A percentile compares a stretch with the other conserved stretches of the same genome.
Conservation (phyloP, 768 basidiomycete genomes). For the Arthromyces matolae region DNA sequence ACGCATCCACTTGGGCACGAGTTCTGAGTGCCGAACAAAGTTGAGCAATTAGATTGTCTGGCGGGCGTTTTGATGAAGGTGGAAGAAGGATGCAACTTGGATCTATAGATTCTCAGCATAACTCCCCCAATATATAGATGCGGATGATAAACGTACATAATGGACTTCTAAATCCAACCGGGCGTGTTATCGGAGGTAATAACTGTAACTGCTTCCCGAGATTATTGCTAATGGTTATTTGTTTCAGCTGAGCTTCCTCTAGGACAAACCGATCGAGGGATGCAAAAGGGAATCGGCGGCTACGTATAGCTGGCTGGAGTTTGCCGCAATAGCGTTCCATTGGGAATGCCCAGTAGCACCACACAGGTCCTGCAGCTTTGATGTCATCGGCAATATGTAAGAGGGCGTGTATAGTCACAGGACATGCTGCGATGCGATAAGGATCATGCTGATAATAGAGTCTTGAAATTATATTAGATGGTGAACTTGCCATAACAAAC, state of each 20-base stretch:
- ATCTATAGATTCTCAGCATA: conserved; percentile 16
- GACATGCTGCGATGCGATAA: conserved; percentile 22
- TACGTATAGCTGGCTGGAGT: conserved; percentile 24
- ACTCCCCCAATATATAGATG: background rate
- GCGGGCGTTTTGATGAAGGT: conserved; percentile 14
- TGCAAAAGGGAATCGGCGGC: conserved; percentile 20
- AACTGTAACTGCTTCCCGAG: conserved; percentile 4
- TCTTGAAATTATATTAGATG: background rate
- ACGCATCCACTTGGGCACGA: background rate
- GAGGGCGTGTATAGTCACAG: conserved; percentile 30
- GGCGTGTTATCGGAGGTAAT: background rate
- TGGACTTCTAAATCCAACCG: background rate
- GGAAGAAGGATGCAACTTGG: conserved; percentile 25
- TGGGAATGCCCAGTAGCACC: conserved; percentile 37
- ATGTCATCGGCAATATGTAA: conserved; percentile 33
- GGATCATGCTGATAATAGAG: conserved; percentile 28
- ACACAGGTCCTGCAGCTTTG: conserved; percentile 29
- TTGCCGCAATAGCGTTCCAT: conserved; percentile 35
- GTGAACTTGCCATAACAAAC: background rate
- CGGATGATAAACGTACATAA: conserved; percentile 3
- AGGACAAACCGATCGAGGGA: conserved; percentile 10
- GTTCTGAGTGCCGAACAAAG: conserved; percentile 12
- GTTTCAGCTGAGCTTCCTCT: conserved; percentile 15
- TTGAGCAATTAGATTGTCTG: conserved; percentile 12
- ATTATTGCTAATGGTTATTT: conserved; percentile 15